Conservation (phyloP, 805 yeast species). For the Suhomyces kilbournensis region DNA sequence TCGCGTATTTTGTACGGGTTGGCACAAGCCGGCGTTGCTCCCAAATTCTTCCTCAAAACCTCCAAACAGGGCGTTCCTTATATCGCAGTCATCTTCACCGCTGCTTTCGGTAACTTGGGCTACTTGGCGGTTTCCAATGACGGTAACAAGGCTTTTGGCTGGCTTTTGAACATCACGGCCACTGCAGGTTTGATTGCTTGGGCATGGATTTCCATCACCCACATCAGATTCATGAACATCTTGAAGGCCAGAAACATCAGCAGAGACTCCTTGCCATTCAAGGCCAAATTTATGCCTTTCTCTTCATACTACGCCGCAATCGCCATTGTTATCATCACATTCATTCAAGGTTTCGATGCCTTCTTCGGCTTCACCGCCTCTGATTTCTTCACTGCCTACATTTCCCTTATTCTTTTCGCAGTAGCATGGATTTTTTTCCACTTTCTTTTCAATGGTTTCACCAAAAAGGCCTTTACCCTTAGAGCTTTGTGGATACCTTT, state of each 20-base stretch:
- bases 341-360: slow-evolving; percentile 70
- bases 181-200: slow-evolving; percentile 74
- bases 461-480: slow-evolving; percentile 24
- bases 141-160: slow-evolving; percentile 60
- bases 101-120: slow-evolving; percentile 62
- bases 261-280: slow-evolving; percentile 69
- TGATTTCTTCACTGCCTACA: slow-evolving; percentile 65
- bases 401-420: slow-evolving; percentile 62
- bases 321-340: slow-evolving; percentile 52
- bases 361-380: slow-evolving; percentile 56
- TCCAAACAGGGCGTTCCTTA: slow-evolving; percentile 62
- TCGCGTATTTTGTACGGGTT: slow-evolving; percentile 67
- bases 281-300: slow-evolving; percentile 68
- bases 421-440: slow-evolving; percentile 57
- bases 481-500: slow-evolving; percentile 44
- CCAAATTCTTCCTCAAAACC: slow-evolving; percentile 47
- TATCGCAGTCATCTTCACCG: slow-evolving; percentile 53
- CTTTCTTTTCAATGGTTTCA: slow-evolving; percentile 43
- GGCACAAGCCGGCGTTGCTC: slow-evolving; percentile 59
- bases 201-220: slow-evolving; percentile 63
- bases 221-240: slow-evolving; percentile 67
- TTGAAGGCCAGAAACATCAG: slow-evolving; percentile 60
- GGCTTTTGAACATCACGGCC: slow-evolving; percentile 75
- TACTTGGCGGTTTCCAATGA: slow-evolving; percentile 53
- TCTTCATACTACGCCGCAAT: slow-evolving; percentile 61